Conservation (phyloP, 2,329 filamentous ascomycete genomes). For the Colletotrichum chlorophyti region DNA sequence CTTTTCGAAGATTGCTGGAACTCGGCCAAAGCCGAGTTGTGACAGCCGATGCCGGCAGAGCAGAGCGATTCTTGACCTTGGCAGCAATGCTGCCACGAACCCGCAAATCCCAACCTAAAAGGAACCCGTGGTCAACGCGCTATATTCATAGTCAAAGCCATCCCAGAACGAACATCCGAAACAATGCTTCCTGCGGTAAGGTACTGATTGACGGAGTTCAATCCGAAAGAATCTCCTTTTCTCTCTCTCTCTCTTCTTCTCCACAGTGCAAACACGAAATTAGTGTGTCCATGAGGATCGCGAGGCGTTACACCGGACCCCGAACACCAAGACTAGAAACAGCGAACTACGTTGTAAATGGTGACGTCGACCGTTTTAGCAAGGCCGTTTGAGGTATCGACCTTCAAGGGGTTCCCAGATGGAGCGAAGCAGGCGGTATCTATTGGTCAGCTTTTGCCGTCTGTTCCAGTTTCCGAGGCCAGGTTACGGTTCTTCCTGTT, state of each 20-base stretch:
- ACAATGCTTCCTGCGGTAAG: not conserved
- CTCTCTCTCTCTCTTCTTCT: not conserved
- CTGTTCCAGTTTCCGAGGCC: constrained; percentile 17
- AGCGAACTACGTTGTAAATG: too few relatives aligned
- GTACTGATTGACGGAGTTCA: not conserved
- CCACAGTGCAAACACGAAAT: too few relatives aligned
- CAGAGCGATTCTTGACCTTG: too few relatives aligned
- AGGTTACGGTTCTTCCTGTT: too few relatives aligned
- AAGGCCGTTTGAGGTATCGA: too few relatives aligned
- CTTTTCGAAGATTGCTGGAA: not conserved
- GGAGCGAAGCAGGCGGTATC: not conserved
- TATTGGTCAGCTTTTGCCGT: constrained; percentile 8
- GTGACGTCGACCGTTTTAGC: constrained; percentile 16
- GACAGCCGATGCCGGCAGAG: constrained; percentile 2
- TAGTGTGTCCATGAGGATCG: too few relatives aligned
- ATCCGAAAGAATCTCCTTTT: constrained; percentile 11
- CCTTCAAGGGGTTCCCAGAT: constrained; percentile 1
- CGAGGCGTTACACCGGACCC: too few relatives aligned
- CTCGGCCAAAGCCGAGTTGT: constrained; percentile 13
- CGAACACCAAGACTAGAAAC: too few relatives aligned
- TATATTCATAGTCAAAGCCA: too few relatives aligned
- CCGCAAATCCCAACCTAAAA: too few relatives aligned
- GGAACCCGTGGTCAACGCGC: too few relatives aligned
- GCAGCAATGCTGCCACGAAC: not conserved
- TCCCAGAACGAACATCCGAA: too few relatives aligned